A percentile compares a stretch with the other conserved stretches of the same genome.
Evolutionary conservation across 106 monocot genomes (phyloP).

Genomic region (Gastrodia elata): DNA sequence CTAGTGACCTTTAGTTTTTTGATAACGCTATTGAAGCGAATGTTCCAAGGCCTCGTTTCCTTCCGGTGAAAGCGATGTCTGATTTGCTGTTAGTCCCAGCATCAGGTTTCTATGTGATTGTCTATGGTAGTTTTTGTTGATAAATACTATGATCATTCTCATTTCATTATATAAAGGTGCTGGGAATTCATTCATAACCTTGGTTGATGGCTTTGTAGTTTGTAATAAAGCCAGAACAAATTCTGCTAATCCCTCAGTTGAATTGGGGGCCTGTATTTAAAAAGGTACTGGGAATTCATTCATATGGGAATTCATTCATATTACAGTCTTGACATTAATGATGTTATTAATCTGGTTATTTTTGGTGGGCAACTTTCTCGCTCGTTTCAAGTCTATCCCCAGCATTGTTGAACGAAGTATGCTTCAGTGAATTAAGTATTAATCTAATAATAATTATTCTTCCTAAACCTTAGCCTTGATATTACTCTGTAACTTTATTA

Average conservation of each 20-base stretch:
- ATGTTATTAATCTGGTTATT: neutral
- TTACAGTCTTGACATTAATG: neutral
- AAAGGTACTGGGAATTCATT: no score
- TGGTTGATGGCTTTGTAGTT: constrained; percentile 74
- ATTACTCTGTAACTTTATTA: no score
- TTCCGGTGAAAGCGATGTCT: constrained; percentile 86
- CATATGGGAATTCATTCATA: neutral
- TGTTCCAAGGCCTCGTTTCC: constrained; percentile 80
- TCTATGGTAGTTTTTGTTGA: neutral
- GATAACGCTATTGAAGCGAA: constrained; percentile 87
- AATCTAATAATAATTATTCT: no score
- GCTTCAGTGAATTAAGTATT: no score
- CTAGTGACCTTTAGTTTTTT: constrained; percentile 50
- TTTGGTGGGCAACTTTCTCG: constrained; percentile 79
- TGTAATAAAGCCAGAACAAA: constrained; percentile 78
- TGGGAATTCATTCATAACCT: constrained; percentile 93
- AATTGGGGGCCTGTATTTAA: constrained; percentile 91
- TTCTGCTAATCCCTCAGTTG: constrained; percentile 76
- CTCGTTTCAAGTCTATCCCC: constrained; percentile 92
- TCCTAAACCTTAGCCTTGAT: no score
- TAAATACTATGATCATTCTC: neutral
- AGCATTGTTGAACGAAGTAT: constrained; percentile 96
- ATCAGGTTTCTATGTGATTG: neutral
- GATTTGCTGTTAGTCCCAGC: constrained; percentile 96
- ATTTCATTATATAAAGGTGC: constrained; percentile 37